Evolutionary conservation across 768 basidiomycete genomes (phyloP).

Genomic region (Naganishia vaughanmartiniae): DNA sequence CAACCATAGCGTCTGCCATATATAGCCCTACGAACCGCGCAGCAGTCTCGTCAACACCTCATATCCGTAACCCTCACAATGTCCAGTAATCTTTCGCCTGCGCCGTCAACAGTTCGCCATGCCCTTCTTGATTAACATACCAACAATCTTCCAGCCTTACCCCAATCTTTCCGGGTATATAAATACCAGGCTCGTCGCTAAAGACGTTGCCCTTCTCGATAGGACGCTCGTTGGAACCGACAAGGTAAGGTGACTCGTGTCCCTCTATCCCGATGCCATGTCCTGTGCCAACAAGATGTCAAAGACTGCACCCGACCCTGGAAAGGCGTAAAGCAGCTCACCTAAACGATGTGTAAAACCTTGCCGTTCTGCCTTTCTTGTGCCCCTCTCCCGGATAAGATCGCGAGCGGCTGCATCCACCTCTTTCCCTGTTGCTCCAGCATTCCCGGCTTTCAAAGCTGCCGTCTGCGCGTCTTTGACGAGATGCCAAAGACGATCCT

Average conservation of each 20-base stretch:
- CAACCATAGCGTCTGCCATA: too few species aligned
- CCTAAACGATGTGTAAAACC: conserved; percentile 76
- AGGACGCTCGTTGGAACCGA: conserved; percentile 63
- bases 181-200: conserved; percentile 69
- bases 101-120: conserved; percentile 63
- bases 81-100: conserved; percentile 54
- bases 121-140: conserved; percentile 60
- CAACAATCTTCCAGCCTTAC: conserved; percentile 83
- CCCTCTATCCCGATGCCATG: conserved; percentile 75
- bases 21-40: too few species aligned
- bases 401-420: conserved; percentile 67
- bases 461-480: conserved; percentile 65
- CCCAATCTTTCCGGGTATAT: conserved; percentile 54
- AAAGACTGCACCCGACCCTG: background rate
- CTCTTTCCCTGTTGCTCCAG: conserved; percentile 58
- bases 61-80: conserved; percentile 18
- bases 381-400: conserved; percentile 51
- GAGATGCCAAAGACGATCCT: conserved; percentile 63
- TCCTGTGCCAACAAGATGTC: conserved; percentile 24
- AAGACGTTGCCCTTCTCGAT: conserved; percentile 70
- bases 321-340: conserved; percentile 57
- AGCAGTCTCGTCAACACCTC: too few species aligned
- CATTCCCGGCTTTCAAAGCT: conserved; percentile 58
- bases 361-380: conserved; percentile 13
- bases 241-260: conserved; percentile 77